These are phyloP conservation scores for Arthrobotrys sinensis DNA, from an alignment of 2,329 filamentous ascomycete genomes.

Conservation along the genomic window DNA sequence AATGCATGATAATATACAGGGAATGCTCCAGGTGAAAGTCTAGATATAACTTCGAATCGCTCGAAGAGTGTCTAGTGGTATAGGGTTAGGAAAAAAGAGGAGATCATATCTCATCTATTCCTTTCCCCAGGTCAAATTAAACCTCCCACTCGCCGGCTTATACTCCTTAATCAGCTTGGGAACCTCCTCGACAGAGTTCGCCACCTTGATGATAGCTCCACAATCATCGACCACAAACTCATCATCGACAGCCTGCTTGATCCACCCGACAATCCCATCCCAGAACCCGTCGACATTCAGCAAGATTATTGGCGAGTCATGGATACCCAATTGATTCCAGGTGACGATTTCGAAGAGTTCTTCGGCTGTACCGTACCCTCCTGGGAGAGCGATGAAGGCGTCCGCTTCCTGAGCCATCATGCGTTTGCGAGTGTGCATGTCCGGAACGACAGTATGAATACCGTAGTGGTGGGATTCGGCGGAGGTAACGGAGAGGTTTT, in stretches of 20 bases:
- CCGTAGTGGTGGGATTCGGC: slow-evolving; percentile 75
- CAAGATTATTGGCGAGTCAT: slow-evolving; percentile 82
- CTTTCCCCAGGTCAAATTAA: slow-evolving; percentile 85
- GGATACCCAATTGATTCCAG: slow-evolving; percentile 98
- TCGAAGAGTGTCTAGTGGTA: background rate
- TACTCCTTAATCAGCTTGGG: slow-evolving; percentile 81
- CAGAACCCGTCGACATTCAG: slow-evolving; percentile 93
- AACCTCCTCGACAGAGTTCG: slow-evolving; percentile 79
- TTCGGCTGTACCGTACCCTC: slow-evolving; percentile 95
- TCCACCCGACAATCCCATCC: slow-evolving; percentile 87
- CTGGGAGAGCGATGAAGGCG: slow-evolving; percentile 86
- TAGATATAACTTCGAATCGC: too few relatives aligned
- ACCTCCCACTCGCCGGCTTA: slow-evolving; percentile 80
- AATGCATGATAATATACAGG: slow-evolving; percentile 11
- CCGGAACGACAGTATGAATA: slow-evolving; percentile 86
- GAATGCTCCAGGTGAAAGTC: background rate
- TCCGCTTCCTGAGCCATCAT: slow-evolving; percentile 93
- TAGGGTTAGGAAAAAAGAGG: background rate
- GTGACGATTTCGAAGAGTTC: slow-evolving; percentile 92
- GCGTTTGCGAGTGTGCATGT: slow-evolving; percentile 97
- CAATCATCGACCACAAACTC: slow-evolving; percentile 83
- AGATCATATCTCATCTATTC: slow-evolving; percentile 68
- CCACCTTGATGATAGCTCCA: slow-evolving; percentile 83
- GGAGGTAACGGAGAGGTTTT: slow-evolving; percentile 76
- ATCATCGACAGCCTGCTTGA: slow-evolving; percentile 79